These are phyloP conservation scores for Waltergamsia citrina DNA, from an alignment of 2,329 filamentous ascomycete species.

Conservation along the genomic window DNA sequence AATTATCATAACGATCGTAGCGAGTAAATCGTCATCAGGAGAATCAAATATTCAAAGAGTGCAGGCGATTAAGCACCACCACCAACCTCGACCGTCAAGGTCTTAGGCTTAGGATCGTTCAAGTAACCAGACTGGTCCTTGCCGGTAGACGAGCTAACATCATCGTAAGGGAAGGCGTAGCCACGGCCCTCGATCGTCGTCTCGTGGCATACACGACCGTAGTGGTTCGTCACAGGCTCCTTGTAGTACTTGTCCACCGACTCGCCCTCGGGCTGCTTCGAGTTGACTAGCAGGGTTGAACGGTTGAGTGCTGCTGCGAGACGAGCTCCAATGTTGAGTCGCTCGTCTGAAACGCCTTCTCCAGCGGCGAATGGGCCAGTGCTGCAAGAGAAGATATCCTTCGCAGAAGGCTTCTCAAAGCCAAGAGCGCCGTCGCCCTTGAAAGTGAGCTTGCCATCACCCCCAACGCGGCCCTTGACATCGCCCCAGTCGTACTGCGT, in stretches of 20 bases:
- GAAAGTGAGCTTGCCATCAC: slow-evolving; percentile 28
- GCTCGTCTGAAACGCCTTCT: slow-evolving; percentile 29
- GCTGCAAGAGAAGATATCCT: slow-evolving; percentile 42
- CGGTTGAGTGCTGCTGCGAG: slow-evolving; percentile 69
- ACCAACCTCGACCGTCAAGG: slow-evolving; percentile 4
- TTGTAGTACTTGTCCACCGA: slow-evolving; percentile 41
- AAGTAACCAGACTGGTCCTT: slow-evolving; percentile 4
- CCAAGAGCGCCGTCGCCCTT: slow-evolving; percentile 16
- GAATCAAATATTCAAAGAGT: too few species aligned
- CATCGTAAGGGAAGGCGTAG: slow-evolving; percentile 66
- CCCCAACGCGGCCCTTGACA: slow-evolving; percentile 30
- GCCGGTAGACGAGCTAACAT: slow-evolving; percentile 40
- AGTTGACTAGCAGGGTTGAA: slow-evolving; percentile 50
- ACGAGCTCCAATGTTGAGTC: slow-evolving; percentile 60
- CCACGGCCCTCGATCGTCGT: slow-evolving; percentile 49
- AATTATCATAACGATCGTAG: too few species aligned
- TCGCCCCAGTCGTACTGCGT: slow-evolving; percentile 44
- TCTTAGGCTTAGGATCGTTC: slow-evolving; percentile 4
- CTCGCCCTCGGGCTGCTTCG: slow-evolving; percentile 43
- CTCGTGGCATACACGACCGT: slow-evolving; percentile 54
- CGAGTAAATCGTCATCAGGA: too few species aligned
- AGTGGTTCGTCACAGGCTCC: slow-evolving; percentile 52
- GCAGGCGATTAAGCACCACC: too few species aligned
- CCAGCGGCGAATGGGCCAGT: slow-evolving; percentile 45
- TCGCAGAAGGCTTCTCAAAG: slow-evolving; percentile 36